Conservation (phyloP, 805 yeast genomes). For the Wickerhamiella kurtzmanii region DNA sequence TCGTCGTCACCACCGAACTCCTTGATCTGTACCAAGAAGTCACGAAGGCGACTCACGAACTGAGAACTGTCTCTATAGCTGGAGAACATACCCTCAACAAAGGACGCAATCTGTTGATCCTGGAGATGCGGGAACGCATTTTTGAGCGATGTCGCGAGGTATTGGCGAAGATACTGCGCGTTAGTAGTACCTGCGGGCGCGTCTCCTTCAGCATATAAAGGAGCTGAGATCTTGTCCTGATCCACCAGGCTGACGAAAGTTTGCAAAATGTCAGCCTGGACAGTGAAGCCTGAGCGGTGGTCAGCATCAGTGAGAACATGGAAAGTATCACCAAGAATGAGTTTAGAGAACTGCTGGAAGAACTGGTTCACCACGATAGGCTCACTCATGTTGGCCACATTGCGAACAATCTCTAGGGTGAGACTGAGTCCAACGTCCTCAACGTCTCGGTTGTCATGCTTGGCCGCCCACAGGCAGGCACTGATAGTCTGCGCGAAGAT, state of each 20-base stretch:
- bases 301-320: conserved; percentile 91
- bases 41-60: conserved; percentile 79
- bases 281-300: conserved; percentile 89
- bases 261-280: conserved; percentile 74
- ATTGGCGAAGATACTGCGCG: conserved; percentile 62
- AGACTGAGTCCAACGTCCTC: conserved; percentile 82
- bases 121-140: conserved; percentile 90
- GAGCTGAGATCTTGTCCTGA: conserved; percentile 56
- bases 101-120: conserved; percentile 65
- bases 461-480: conserved; percentile 96
- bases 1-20: conserved; percentile 93
- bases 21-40: conserved; percentile 90
- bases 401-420: conserved; percentile 68
- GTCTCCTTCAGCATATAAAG: conserved; percentile 57
- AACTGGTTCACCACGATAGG: conserved; percentile 70
- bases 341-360: conserved; percentile 77
- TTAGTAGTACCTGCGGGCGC: conserved; percentile 81
- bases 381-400: conserved; percentile 55
- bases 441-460: conserved; percentile 93
- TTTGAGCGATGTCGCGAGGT: conserved; percentile 64
- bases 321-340: conserved; percentile 82
- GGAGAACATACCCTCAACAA: conserved; percentile 56
- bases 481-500: conserved; percentile 85
- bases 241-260: conserved; percentile 74
- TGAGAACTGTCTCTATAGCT: conserved; percentile 60